Evolutionary conservation across 2,329 filamentous ascomycete genomes (phyloP), one percentile per base, ranked within the genome.

Genomic region (Sordariomycetes sp.): DNA sequence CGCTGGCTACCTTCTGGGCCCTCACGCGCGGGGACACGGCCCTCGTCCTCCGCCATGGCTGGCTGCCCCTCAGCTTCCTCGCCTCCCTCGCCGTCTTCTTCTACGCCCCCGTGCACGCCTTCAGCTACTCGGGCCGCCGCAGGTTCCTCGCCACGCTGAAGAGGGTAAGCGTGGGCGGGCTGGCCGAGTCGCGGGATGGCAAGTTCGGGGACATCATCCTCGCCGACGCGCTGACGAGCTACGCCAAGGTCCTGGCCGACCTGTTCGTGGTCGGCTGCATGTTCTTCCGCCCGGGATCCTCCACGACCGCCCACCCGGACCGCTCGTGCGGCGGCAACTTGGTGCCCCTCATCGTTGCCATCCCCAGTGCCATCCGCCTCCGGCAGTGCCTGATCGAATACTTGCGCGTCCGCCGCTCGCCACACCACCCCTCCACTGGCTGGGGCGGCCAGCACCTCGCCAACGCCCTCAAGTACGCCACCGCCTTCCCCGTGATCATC

Each of bases 391-490:
- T 97, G 62, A 96, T 88, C 61, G 94, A 97, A 71, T 96, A 89
- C 69, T 67, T 81, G 34, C 87, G 92, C 54, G 88, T 93, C 62
- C 77, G 77, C 28, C 78, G 81, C 12, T 76, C 78, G 54, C 81
- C 78, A 20, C 75, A 74, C 63, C 79, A 77, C 67, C 80, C 78
- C 63, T 72, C 78, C 1, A 74, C 76, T 3, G 89, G 87, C 35
- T 91, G 86, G 85, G 90, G 89, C 34, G 88, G 89, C 5, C 89
- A 93, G 69, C 91, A 97, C 71, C 77, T 97, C 34, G 91, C 90
- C 69, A 99, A 99, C 78, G 93, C 93, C 11, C 74, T 90, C 65
- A 99, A 99, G 73, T 99, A 99, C 72, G 82, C 88, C n/a, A 91
- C 86, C 11, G 90, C 93, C 0, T 96, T 97, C 66, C 94, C 94